phyloP scores from a whole-genome alignment of 129 eudicot genomes.

The Flaveria linearis region DNA sequence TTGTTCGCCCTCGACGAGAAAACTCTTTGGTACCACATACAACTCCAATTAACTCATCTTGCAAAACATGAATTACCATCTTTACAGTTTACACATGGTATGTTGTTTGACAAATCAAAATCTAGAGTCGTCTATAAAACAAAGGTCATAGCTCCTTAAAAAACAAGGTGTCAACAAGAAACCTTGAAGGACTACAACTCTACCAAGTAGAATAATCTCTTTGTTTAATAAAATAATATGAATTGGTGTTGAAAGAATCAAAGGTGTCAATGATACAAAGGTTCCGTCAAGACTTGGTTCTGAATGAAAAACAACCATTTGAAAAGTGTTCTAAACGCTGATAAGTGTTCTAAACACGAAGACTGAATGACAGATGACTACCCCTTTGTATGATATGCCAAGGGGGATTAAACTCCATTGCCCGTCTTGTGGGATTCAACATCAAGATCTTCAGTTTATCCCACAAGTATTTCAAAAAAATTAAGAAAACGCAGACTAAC shows the following conservation, averaged over 20 bases:
- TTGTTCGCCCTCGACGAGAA: background rate
- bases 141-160: background rate
- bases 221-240: background rate
- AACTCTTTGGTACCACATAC: background rate
- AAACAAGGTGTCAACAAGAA: background rate
- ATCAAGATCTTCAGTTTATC: slow-evolving; percentile 5
- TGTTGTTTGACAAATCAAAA: background rate
- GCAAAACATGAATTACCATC: background rate
- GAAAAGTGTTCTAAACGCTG: background rate
- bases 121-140: background rate
- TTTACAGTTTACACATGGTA: slow-evolving; percentile 17
- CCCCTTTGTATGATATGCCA: background rate
- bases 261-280: background rate
- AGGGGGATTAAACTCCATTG: background rate
- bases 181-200: background rate
- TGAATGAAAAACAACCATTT: background rate
- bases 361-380: background rate
- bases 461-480: background rate
- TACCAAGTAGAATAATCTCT: background rate
- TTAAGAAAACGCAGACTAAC: background rate
- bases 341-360: background rate
- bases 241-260: background rate
- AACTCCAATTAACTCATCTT: background rate
- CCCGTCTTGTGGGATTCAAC: background rate
- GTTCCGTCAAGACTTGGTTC: background rate